Percentiles rank a stretch among this genome's conserved stretches.
Evolutionary conservation across 2,329 filamentous ascomycete species (phyloP).

Genomic region (Fusarium cyanostomum): DNA sequence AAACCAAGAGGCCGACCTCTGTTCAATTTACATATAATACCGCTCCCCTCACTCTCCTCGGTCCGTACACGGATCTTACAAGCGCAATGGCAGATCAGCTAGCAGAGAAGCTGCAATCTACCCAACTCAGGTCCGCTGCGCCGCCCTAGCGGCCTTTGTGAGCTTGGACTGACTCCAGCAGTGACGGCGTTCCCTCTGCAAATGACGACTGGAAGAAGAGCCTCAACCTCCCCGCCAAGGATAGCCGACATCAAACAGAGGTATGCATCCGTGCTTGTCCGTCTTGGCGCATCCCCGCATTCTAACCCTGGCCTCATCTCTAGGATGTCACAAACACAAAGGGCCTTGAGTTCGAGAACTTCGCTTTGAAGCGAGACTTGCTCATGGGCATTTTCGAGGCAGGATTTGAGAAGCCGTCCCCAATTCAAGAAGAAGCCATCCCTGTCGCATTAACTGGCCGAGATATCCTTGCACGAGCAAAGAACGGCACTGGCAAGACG

Average conservation of each 20-base stretch:
- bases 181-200: constrained; percentile 57
- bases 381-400: constrained; percentile 99
- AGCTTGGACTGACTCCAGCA: constrained; percentile 52
- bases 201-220: constrained; percentile 77
- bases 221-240: constrained; percentile 76
- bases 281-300: constrained; percentile 14
- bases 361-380: constrained; percentile 91
- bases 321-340: constrained; percentile 99
- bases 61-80: constrained; percentile 43
- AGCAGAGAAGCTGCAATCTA: constrained; percentile 56
- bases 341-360: constrained; percentile 97
- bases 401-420: constrained; percentile 97
- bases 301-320: constrained; percentile 30
- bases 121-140: constrained; percentile 53
- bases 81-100: constrained; percentile 57
- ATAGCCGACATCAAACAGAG: constrained; percentile 84
- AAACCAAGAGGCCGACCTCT: constrained; percentile 27
- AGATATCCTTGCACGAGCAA: constrained; percentile 94
- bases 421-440: constrained; percentile 99
- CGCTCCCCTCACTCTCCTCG: constrained; percentile 29
- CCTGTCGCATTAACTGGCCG: constrained; percentile 94
- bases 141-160: constrained; percentile 33
- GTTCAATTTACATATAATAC: constrained; percentile 38
- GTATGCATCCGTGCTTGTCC: constrained; percentile 52
- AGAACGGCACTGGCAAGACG: constrained; percentile 99